Evolutionary conservation across 306 rosid species (phyloP).

Genomic region (Malus orientalis): DNA sequence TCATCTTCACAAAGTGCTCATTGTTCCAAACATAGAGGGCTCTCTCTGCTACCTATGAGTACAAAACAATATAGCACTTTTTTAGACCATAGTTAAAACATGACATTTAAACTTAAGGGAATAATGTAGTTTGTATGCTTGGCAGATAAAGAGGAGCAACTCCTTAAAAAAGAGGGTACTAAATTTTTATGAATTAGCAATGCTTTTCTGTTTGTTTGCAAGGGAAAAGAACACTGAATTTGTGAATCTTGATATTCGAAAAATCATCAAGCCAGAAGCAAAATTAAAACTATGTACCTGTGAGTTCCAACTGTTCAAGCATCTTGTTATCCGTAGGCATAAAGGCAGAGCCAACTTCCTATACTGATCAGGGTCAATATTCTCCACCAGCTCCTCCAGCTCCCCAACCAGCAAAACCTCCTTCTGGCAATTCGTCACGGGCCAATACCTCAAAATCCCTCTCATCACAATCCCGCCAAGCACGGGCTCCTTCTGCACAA

Average conservation of each 20-base stretch:
- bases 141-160: background rate
- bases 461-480: slow-evolving; percentile 74
- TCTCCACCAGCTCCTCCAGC: slow-evolving; percentile 76
- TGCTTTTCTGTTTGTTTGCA: background rate
- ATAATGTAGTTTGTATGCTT: background rate
- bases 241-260: background rate
- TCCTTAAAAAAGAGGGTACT: background rate
- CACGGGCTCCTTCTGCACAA: slow-evolving; percentile 83
- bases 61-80: background rate
- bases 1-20: slow-evolving; percentile 77
- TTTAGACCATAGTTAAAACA: background rate
- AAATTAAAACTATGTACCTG: slow-evolving; percentile 34
- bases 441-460: slow-evolving; percentile 79
- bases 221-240: background rate
- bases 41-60: slow-evolving; percentile 66
- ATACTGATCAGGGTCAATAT: slow-evolving; percentile 61
- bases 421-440: slow-evolving; percentile 66
- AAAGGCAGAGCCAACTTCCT: slow-evolving; percentile 73
- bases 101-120: background rate
- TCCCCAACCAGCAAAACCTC: slow-evolving; percentile 67
- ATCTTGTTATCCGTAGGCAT: slow-evolving; percentile 55
- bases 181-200: background rate
- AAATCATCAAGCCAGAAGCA: background rate
- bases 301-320: slow-evolving; percentile 73
- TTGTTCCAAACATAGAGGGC: slow-evolving; percentile 85